A percentile compares a stretch with the other conserved stretches of the same genome.
Evolutionary conservation across 164 flowering plant genomes (phyloP).

Genomic region (Magnolia officinalis): DNA sequence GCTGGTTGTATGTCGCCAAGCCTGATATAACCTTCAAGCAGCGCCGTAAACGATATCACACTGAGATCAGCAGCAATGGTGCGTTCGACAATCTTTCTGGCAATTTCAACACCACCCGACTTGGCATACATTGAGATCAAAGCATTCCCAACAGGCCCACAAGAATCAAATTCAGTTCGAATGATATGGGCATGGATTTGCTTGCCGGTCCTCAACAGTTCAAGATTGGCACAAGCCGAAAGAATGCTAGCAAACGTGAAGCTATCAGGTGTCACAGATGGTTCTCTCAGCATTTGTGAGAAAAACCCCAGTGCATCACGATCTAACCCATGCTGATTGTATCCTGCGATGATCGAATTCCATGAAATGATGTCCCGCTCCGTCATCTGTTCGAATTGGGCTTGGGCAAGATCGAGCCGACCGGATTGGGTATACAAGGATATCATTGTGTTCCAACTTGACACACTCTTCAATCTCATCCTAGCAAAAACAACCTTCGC

Average conservation of each 20-base stretch:
- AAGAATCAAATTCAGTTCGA: constrained; percentile 27
- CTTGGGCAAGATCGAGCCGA: constrained; percentile 48
- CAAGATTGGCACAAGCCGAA: constrained; percentile 42
- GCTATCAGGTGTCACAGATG: constrained; percentile 18
- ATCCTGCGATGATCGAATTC: constrained; percentile 33
- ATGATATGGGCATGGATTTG: constrained; percentile 40
- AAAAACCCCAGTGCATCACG: constrained; percentile 22
- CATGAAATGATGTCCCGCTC: constrained; percentile 29
- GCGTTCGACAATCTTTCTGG: constrained; percentile 42
- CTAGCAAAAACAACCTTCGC: constrained; percentile 57
- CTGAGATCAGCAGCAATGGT: constrained; percentile 34
- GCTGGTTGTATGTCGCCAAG: constrained; percentile 70
- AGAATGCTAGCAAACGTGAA: constrained; percentile 43
- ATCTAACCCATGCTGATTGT: constrained; percentile 26
- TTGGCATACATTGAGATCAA: constrained; percentile 82
- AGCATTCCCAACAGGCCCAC: constrained; percentile 63
- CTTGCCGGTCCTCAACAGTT: constrained; percentile 25
- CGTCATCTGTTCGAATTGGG: constrained; percentile 43
- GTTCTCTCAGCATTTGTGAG: constrained; percentile 21
- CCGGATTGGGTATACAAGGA: constrained; percentile 55
- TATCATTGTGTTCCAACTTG: constrained; percentile 69
- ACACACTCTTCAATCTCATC: constrained; percentile 42
- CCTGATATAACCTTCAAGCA: constrained; percentile 78
- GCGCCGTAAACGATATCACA: constrained; percentile 62
- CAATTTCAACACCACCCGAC: constrained; percentile 56